Percentiles rank a stretch among this genome's conserved stretches.
phyloP scores from a whole-genome alignment of 768 basidiomycete genomes.

The Mycena albidolilacea region DNA sequence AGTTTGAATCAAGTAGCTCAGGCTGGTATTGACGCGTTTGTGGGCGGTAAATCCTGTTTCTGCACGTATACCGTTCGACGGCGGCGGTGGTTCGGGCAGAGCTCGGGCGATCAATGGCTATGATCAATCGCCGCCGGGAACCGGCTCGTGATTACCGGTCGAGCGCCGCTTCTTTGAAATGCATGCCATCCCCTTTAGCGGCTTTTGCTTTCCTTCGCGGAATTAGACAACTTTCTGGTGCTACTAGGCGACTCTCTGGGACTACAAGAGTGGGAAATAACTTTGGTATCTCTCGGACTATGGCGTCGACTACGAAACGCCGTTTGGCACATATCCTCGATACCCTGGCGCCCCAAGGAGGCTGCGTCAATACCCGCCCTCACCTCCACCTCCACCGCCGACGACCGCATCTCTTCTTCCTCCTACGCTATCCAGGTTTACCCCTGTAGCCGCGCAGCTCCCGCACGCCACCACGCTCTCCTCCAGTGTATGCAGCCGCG shows the following conservation, averaged over 20 bases:
- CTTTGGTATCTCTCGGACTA: background rate
- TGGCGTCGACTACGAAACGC: slow-evolving; percentile 56
- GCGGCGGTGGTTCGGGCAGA: background rate
- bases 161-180: background rate
- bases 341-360: too few species aligned
- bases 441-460: too few species aligned
- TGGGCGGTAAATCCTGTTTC: background rate
- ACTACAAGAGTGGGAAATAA: background rate
- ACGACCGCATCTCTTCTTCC: too few species aligned
- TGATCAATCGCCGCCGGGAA: background rate
- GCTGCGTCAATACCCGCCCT: too few species aligned
- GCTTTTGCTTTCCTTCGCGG: slow-evolving; percentile 17
- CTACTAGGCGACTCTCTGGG: slow-evolving; percentile 10
- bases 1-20: too few species aligned
- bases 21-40: too few species aligned
- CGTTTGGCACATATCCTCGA: slow-evolving; percentile 54
- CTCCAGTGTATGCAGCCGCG: too few species aligned
- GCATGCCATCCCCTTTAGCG: slow-evolving; percentile 4
- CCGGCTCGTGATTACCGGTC: slow-evolving; percentile 8
- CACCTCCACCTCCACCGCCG: too few species aligned
- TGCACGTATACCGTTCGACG: too few species aligned
- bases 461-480: too few species aligned
- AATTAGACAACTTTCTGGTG: slow-evolving; percentile 11
- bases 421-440: too few species aligned
- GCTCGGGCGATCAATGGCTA: too few species aligned